Percentiles rank a stretch among this genome's conserved stretches.
These are phyloP conservation scores for Paralagenidium karlingii DNA, from an alignment of 352 stramenopile species.

Conservation along the genomic window DNA sequence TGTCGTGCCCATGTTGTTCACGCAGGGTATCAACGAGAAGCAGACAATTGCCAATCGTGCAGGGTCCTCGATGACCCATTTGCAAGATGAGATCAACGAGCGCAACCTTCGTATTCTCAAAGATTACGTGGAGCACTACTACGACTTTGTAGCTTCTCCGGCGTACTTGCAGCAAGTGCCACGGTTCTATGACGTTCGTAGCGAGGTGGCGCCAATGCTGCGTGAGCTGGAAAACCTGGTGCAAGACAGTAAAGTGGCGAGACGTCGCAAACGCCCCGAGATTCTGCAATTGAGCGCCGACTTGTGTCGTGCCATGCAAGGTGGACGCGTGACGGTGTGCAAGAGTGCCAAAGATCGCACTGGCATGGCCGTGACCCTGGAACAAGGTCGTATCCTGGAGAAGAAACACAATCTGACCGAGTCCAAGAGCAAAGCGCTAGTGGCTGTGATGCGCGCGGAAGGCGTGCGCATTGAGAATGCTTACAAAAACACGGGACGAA, in stretches of 20 bases:
- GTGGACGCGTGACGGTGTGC: conserved; percentile 90
- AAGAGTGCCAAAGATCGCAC: conserved; percentile 98
- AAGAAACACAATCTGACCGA: conserved; percentile 58
- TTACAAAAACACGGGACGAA: conserved; percentile 68
- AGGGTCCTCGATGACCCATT: conserved; percentile 49
- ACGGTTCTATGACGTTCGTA: no score
- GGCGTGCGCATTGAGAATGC: conserved; percentile 80
- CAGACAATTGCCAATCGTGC: conserved; percentile 87
- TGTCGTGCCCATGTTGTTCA: conserved; percentile 68
- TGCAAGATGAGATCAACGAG: conserved; percentile 78
- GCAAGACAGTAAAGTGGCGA: conserved; percentile 39
- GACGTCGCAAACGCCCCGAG: conserved; percentile 76
- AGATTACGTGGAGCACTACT: conserved; percentile 63
- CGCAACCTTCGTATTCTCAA: conserved; percentile 53
- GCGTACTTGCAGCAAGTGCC: no score
- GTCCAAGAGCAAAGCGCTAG: conserved; percentile 59
- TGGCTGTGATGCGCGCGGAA: conserved; percentile 73
- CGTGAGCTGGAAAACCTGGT: conserved; percentile 61
- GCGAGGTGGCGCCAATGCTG: conserved; percentile 40
- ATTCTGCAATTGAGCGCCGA: conserved; percentile 79
- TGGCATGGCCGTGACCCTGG: conserved; percentile 94
- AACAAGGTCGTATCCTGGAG: conserved; percentile 84
- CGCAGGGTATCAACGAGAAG: conserved; percentile 89
- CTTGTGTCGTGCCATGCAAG: conserved; percentile 68
- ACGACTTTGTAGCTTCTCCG: conserved; percentile 32